A percentile compares a stretch with the other conserved stretches of the same genome.
phyloP scores from a whole-genome alignment of 176 grass and related monocot species.

The Aegilops bicornis region DNA sequence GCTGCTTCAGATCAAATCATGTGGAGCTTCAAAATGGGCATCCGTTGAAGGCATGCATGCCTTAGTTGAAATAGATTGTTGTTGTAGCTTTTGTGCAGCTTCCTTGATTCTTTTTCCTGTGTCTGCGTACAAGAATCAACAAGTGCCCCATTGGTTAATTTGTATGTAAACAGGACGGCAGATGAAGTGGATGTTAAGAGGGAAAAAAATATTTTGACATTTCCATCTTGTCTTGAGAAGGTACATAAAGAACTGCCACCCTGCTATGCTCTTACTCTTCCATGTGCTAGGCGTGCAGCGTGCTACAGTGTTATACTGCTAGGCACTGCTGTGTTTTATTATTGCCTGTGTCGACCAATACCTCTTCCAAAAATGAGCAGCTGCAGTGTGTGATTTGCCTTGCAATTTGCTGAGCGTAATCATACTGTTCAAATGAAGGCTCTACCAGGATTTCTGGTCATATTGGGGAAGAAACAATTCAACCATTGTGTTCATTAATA shows the following conservation, averaged over 20 bases:
- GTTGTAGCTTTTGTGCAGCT: constrained; percentile 42
- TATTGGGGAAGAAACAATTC: not conserved
- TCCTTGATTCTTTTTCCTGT: constrained; percentile 36
- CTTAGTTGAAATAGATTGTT: constrained; percentile 33
- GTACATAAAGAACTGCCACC: constrained; percentile 19
- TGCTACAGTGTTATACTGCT: not conserved
- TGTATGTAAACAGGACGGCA: constrained; percentile 26
- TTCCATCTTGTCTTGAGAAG: constrained; percentile 3
- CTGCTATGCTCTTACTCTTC: not conserved
- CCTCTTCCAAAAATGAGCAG: not conserved
- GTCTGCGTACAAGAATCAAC: constrained; percentile 32
- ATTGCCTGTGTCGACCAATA: not conserved
- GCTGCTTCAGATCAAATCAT: constrained; percentile 24
- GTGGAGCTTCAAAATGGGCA: constrained; percentile 39
- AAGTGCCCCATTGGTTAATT: constrained; percentile 11
- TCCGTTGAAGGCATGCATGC: constrained; percentile 23
- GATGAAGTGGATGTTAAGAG: constrained; percentile 17
- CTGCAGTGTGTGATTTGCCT: not conserved
- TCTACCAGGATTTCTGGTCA: not conserved
- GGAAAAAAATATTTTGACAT: constrained; percentile 1
- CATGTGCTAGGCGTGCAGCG: not conserved
- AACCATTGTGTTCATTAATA: not conserved
- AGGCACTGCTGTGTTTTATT: not conserved
- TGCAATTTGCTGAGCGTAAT: not conserved
- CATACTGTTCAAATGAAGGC: not conserved